phyloP scores from a whole-genome alignment of 2,329 filamentous ascomycete species.

The Macrophomina phaseolina region DNA sequence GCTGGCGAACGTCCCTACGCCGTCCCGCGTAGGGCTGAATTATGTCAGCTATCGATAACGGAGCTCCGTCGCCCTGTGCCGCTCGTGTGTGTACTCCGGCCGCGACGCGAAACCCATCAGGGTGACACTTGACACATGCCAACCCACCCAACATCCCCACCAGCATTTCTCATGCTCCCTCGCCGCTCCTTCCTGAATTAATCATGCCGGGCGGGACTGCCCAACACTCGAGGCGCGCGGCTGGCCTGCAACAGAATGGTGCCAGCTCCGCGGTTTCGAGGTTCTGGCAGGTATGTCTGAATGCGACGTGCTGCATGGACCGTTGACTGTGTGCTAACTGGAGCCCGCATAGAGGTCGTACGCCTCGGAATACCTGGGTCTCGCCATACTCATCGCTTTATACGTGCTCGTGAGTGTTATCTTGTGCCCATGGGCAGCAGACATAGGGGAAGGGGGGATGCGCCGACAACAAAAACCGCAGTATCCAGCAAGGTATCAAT shows the following conservation, averaged over 20 bases:
- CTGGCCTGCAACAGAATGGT: slow-evolving; percentile 21
- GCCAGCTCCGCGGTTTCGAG: slow-evolving; percentile 20
- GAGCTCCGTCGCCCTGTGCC: background rate
- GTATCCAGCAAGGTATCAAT: slow-evolving; percentile 30
- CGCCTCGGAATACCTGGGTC: slow-evolving; percentile 84
- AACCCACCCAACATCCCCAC: background rate
- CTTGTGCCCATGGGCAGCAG: slow-evolving; percentile 26
- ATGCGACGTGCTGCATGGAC: background rate
- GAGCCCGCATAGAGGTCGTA: slow-evolving; percentile 69
- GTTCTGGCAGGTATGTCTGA: slow-evolving; percentile 27
- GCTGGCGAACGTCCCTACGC: slow-evolving; percentile 5
- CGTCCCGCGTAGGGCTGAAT: slow-evolving; percentile 14
- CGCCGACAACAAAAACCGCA: background rate
- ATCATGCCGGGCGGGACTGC: slow-evolving; percentile 16
- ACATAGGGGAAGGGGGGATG: slow-evolving; percentile 7
- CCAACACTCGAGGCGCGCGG: slow-evolving; percentile 22
- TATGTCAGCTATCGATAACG: slow-evolving; percentile 17
- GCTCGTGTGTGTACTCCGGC: background rate
- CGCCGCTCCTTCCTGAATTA: slow-evolving; percentile 2
- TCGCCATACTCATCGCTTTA: slow-evolving; percentile 70
- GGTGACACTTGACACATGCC: slow-evolving; percentile 11
- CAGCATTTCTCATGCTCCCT: slow-evolving; percentile 4
- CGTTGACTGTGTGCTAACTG: slow-evolving; percentile 28
- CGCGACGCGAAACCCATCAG: slow-evolving; percentile 16
- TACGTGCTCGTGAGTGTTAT: slow-evolving; percentile 64